phyloP scores from a whole-genome alignment of 345 rosid species.

The Durio zibethinus region DNA sequence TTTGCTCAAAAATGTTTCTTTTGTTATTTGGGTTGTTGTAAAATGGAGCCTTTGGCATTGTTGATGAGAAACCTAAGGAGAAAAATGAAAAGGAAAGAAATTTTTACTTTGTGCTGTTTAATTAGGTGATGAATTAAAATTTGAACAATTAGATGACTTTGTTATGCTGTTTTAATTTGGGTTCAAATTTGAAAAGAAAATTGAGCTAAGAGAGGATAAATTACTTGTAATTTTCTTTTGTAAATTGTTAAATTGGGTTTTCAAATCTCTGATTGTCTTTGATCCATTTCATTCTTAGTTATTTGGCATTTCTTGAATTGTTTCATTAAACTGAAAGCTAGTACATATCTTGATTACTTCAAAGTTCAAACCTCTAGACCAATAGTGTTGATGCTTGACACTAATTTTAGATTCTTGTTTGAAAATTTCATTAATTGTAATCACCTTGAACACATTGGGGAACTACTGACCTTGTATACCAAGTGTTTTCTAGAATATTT shows the following conservation, averaged over 20 bases:
- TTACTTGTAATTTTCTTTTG: not conserved
- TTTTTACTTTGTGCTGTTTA: not conserved
- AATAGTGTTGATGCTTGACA: not conserved
- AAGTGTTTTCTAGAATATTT: not conserved
- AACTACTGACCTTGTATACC: not conserved
- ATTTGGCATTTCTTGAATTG: not conserved
- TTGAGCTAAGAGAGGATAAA: not conserved
- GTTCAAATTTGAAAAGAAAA: not conserved
- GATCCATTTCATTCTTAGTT: not conserved
- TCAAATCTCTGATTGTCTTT: not conserved
- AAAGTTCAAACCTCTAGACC: not conserved
- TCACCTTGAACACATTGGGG: not conserved
- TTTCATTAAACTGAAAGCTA: not conserved
- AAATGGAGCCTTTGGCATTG: not conserved
- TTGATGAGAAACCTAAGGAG: not conserved
- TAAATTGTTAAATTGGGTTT: not conserved
- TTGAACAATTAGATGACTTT: not conserved
- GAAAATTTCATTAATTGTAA: not conserved
- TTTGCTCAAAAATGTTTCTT: slow-evolving; percentile 6
- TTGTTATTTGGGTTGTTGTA: slow-evolving; percentile 3
- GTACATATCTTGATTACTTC: not conserved
- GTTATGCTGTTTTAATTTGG: not conserved
- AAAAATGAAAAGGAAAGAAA: not conserved
- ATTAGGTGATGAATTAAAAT: not conserved
- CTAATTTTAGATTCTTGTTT: not conserved